phyloP scores from a whole-genome alignment of 495 filamentous ascomycete genomes.

The Echria macrotheca region DNA sequence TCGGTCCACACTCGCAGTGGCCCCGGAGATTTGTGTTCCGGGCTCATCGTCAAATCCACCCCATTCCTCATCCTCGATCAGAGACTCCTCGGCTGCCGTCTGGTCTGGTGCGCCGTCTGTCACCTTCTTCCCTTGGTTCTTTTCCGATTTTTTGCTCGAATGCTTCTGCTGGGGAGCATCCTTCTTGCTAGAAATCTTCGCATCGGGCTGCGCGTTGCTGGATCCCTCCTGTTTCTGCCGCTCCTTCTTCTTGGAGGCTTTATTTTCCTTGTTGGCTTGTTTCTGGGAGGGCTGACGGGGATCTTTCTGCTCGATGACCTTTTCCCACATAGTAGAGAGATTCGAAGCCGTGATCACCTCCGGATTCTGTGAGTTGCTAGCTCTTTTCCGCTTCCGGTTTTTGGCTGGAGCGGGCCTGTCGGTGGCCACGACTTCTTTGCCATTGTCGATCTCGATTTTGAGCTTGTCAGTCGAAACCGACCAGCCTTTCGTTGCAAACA shows the following conservation, averaged over 20 bases:
- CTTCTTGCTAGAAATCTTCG: constrained; percentile 38
- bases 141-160: constrained; percentile 12
- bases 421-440: constrained; percentile 26
- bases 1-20: neutral
- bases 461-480: constrained; percentile 64
- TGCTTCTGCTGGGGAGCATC: constrained; percentile 21
- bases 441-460: constrained; percentile 54
- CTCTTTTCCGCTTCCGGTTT: constrained; percentile 55
- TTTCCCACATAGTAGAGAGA: constrained; percentile 69
- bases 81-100: neutral
- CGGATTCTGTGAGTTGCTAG: constrained; percentile 33
- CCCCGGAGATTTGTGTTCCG: neutral
- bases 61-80: constrained; percentile 8
- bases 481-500: constrained; percentile 96
- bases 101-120: neutral
- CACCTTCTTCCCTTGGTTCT: constrained; percentile 6
- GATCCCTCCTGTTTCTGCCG: constrained; percentile 25
- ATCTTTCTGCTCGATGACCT: constrained; percentile 65
- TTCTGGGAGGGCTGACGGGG: constrained; percentile 7
- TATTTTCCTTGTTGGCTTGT: constrained; percentile 27
- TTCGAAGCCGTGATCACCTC: constrained; percentile 61
- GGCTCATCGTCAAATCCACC: constrained; percentile 4
- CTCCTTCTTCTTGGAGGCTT: constrained; percentile 36
- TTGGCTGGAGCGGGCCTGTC: constrained; percentile 14
- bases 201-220: constrained; percentile 7